Evolutionary conservation across 2,329 filamentous ascomycete species (phyloP).

Genomic region (Rhynchosporium agropyri): DNA sequence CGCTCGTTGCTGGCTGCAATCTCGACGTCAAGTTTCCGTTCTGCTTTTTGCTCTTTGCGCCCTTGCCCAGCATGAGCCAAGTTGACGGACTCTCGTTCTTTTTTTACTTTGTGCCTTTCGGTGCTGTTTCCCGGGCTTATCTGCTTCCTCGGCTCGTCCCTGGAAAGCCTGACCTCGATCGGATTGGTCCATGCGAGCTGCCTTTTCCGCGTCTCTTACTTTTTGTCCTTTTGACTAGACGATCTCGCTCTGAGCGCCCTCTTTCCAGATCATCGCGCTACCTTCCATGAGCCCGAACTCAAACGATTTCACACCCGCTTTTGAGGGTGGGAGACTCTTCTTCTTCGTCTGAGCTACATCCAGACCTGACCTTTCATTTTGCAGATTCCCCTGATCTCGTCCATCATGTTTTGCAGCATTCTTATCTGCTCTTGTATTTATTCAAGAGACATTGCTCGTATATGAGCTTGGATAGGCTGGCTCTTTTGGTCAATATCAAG

Average conservation of each 20-base stretch:
- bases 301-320: not conserved
- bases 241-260: slow-evolving; percentile 16
- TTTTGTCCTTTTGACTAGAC: slow-evolving; percentile 14
- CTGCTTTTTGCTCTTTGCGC: slow-evolving; percentile 22
- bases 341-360: not conserved
- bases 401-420: slow-evolving; percentile 13
- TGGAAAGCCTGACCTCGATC: slow-evolving; percentile 23
- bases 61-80: slow-evolving; percentile 15
- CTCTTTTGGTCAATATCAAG: slow-evolving; percentile 1
- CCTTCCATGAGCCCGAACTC: not conserved
- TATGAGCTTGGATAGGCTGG: slow-evolving; percentile 1
- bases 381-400: not conserved
- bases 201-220: slow-evolving; percentile 12
- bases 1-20: slow-evolving; percentile 25
- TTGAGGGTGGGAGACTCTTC: too few species aligned
- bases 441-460: not conserved
- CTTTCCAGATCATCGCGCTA: slow-evolving; percentile 1
- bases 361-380: not conserved
- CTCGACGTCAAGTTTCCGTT: slow-evolving; percentile 17
- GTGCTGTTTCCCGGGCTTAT: slow-evolving; percentile 14
- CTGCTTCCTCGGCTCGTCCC: slow-evolving; percentile 19
- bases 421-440: slow-evolving; percentile 11
- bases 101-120: slow-evolving; percentile 17
- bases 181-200: not conserved
- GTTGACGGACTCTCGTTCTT: slow-evolving; percentile 19